phyloP scores from a whole-genome alignment of 495 filamentous ascomycete species.

The Tuber umbilicatum region DNA sequence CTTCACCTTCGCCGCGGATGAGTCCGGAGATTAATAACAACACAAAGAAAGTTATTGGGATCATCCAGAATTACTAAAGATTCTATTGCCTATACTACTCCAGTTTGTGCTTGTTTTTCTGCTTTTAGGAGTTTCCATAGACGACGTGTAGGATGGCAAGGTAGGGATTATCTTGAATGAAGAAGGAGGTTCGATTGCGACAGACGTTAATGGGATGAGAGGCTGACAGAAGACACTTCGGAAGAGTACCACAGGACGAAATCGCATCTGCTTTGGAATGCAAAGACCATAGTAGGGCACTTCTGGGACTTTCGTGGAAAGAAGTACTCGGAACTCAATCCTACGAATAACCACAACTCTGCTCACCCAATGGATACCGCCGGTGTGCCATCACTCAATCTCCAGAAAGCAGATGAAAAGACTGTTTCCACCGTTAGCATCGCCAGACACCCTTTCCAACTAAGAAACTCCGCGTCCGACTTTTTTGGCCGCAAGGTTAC shows the following conservation, averaged over 20 bases:
- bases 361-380: conserved; percentile 76
- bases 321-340: conserved; percentile 75
- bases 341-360: conserved; percentile 86
- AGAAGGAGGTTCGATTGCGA: conserved; percentile 65
- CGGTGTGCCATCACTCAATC: conserved; percentile 69
- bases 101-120: conserved; percentile 16
- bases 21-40: conserved; percentile 24
- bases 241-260: conserved; percentile 97
- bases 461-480: conserved; percentile 77
- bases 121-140: background rate
- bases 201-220: conserved; percentile 15
- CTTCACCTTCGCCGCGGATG: conserved; percentile 25
- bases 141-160: conserved; percentile 66
- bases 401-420: conserved; percentile 67
- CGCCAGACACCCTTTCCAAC: conserved; percentile 74
- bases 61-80: conserved; percentile 96
- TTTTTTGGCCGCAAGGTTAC: conserved; percentile 87
- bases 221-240: conserved; percentile 56
- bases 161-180: conserved; percentile 98
- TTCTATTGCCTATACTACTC: conserved; percentile 75
- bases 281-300: conserved; percentile 84
- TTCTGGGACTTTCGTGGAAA: conserved; percentile 94
- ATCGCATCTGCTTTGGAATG: conserved; percentile 80
- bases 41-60: conserved; percentile 64
- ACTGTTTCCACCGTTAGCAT: conserved; percentile 64